Base-by-base conservation (phyloP, 805 yeast genomes). In the Myxozyma geophila region DNA sequence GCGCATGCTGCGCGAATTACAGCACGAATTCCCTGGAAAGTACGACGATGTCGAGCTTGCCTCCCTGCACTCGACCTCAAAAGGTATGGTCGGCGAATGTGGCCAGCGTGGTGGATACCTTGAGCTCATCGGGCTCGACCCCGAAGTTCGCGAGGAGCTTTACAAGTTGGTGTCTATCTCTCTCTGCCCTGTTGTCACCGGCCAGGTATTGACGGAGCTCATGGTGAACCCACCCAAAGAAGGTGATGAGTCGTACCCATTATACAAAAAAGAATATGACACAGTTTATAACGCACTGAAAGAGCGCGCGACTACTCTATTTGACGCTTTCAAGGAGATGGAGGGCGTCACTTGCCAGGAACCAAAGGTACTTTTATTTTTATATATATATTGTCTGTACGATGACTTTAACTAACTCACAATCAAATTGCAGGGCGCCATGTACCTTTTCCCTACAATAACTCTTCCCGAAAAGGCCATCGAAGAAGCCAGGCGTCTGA, bases 21-120 rank as follows among this genome's bases (percentile, higher is more conserved):
- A 87, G 67, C 77, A 77, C 47, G 69, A 78, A 47, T 79, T 83
- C 60, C 81, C 82, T 12, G 87, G 87, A 21, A 70, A 76, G 39
- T 93, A 85, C 75, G 82, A 83, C 54, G 80, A 85, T 65, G 93
- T 95, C 46, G 96, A 91, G 75, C 82, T 95, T 63, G 98, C 96
- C 1, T 92, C 98, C 1, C 80, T 95, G 70, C 98, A 95, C 77
- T 92, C 98, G n/a, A 91, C 96, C 49, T 93, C 98, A 12, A 95
- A 95, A 78, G 99, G 99, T 76, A 91, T 92, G 70, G 84, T 91
- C 67, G 99, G 99, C 67, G 99, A 95, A 78, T 95, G 99, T 82
- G 99, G 99, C 65, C 99, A 95, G 80, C 87, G 99, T 78, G 99
- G 98, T 72, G 99, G 99, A 6, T 95, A 92, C 80, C 89, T 95